phyloP scores from a whole-genome alignment of 2,329 filamentous ascomycete genomes.

The Cercospora sp. region DNA sequence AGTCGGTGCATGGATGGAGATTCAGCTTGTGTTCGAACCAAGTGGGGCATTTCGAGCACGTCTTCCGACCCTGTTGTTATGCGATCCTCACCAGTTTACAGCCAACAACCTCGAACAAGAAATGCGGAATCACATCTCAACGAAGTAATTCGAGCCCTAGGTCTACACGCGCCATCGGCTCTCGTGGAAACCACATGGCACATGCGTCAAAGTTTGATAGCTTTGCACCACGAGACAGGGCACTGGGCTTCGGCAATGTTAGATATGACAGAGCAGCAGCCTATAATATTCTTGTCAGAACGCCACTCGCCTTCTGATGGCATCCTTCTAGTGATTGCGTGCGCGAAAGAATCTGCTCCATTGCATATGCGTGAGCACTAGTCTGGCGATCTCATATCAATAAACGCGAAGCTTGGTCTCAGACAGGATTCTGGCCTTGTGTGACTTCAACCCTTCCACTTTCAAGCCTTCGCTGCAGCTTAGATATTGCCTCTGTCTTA shows the following conservation, averaged over 20 bases:
- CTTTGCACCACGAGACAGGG: not conserved
- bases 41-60: constrained; percentile 14
- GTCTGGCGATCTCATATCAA: not conserved
- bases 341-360: not conserved
- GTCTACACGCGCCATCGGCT: constrained; percentile 2
- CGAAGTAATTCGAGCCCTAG: not conserved
- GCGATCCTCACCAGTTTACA: constrained; percentile 5
- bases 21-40: not conserved
- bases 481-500: not conserved
- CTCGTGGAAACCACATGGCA: constrained; percentile 24
- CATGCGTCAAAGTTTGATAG: constrained; percentile 12
- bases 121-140: not conserved
- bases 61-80: constrained; percentile 10
- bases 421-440: constrained; percentile 1
- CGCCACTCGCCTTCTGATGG: not conserved
- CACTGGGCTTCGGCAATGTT: not conserved
- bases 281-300: not conserved
- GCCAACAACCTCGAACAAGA: not conserved
- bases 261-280: constrained; percentile 6
- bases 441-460: not conserved
- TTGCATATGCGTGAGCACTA: not conserved
- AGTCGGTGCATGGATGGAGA: not conserved
- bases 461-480: not conserved
- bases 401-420: not conserved
- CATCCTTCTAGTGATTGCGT: not conserved